Evolutionary conservation across 371 early-diverging fungal species (phyloP).

Genomic region (Actinomortierella wolfii): DNA sequence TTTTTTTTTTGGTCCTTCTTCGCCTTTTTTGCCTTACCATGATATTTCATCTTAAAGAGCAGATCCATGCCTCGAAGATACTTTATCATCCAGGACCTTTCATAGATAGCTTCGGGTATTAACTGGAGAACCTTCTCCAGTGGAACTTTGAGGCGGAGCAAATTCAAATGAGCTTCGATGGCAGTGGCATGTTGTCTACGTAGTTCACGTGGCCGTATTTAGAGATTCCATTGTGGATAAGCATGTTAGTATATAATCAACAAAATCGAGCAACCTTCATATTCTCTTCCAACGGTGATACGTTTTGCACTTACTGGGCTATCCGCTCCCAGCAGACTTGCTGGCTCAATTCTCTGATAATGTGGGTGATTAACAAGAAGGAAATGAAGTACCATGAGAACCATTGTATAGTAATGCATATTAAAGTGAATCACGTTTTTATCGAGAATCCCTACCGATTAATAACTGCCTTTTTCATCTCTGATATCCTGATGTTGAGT

Average conservation of each 20-base stretch:
- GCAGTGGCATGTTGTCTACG: constrained; percentile 27
- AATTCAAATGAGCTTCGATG: constrained; percentile 22
- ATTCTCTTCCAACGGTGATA: too few species aligned
- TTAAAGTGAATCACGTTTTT: background rate
- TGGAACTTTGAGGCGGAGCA: constrained; percentile 13
- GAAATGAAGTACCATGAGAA: background rate
- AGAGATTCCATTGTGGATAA: too few species aligned
- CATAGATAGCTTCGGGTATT: constrained; percentile 14
- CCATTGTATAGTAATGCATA: background rate
- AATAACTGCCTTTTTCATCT: background rate
- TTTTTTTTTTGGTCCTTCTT: too few species aligned
- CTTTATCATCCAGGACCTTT: constrained; percentile 32
- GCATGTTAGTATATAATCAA: too few species aligned
- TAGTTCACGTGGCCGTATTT: background rate
- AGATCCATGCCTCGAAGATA: constrained; percentile 29
- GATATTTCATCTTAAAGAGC: constrained; percentile 16
- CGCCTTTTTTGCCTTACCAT: too few species aligned
- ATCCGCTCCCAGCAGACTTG: constrained; percentile 30
- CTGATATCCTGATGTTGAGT: constrained; percentile 11
- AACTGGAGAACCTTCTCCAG: constrained; percentile 18
- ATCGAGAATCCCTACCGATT: background rate
- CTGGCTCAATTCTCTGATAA: constrained; percentile 6
- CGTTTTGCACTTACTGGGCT: constrained; percentile 31
- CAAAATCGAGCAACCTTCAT: too few species aligned
- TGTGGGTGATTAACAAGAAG: too few species aligned